A percentile compares a stretch with the other conserved stretches of the same genome.
Conservation (phyloP, 805 yeast genomes). For the Suhomyces faveliae region DNA sequence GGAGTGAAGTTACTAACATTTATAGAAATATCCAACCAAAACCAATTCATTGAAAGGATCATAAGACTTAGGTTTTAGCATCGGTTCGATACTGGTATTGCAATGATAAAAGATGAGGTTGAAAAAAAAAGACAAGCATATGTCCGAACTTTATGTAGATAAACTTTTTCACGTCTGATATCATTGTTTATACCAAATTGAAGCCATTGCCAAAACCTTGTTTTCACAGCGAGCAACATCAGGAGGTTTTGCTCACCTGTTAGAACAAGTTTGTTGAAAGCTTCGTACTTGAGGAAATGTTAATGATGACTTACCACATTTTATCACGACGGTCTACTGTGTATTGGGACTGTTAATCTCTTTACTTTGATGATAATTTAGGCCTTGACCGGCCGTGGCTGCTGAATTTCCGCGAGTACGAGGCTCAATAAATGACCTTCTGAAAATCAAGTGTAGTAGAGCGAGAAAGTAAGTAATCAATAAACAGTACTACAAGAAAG, state of each 20-base stretch:
- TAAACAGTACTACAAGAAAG: no score
- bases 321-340: slow-evolving; percentile 54
- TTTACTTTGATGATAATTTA: slow-evolving; percentile 41
- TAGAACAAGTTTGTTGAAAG: slow-evolving; percentile 6
- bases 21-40: background rate
- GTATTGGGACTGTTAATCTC: slow-evolving; percentile 45
- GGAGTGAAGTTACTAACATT: slow-evolving; percentile 4
- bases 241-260: slow-evolving; percentile 10
- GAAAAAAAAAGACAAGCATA: slow-evolving; percentile 92
- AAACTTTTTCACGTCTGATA: slow-evolving; percentile 53
- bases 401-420: slow-evolving; percentile 26
- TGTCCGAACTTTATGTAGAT: slow-evolving; percentile 82
- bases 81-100: slow-evolving; percentile 10
- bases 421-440: background rate
- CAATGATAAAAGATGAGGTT: slow-evolving; percentile 62
- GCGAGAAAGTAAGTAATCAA: background rate
- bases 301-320: slow-evolving; percentile 48
- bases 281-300: slow-evolving; percentile 17
- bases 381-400: slow-evolving; percentile 57
- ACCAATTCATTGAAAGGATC: background rate
- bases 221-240: slow-evolving; percentile 12
- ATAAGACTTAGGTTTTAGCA: slow-evolving; percentile 10
- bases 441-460: background rate
- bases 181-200: slow-evolving; percentile 17
- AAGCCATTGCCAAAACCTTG: slow-evolving; percentile 23